Conservation (phyloP, 1,284 basidiomycete species). For the Tausonia pullulans region DNA sequence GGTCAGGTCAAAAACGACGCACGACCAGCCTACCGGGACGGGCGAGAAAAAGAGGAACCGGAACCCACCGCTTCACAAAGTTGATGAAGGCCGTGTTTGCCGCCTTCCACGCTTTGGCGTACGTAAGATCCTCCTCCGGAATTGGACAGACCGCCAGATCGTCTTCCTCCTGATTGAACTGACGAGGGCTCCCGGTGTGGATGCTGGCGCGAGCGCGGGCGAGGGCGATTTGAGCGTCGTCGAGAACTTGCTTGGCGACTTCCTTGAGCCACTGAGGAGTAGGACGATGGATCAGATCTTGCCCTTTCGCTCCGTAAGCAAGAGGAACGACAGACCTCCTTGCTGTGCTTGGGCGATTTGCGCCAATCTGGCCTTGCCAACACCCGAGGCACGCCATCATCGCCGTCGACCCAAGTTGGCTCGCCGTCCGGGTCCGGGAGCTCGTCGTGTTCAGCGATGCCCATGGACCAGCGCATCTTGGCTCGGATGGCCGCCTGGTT, state of each 20-base stretch:
- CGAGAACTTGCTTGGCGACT: slow-evolving; percentile 18
- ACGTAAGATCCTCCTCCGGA: slow-evolving; percentile 20
- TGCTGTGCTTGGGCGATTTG: slow-evolving; percentile 13
- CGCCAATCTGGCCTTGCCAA: slow-evolving; percentile 19
- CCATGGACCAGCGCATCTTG: slow-evolving; percentile 21
- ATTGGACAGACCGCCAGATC: slow-evolving; percentile 1
- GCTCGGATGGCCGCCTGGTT: slow-evolving; percentile 19
- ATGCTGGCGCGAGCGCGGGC: background rate
- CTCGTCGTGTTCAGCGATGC: slow-evolving; percentile 18
- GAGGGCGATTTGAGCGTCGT: slow-evolving; percentile 9
- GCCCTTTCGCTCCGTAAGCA: background rate
- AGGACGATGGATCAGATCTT: background rate
- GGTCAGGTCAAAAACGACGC: background rate
- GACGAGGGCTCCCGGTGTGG: background rate
- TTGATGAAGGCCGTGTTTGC: slow-evolving; percentile 30
- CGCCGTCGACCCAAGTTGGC: background rate
- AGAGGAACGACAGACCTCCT: slow-evolving; percentile 19
- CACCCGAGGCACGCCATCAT: slow-evolving; percentile 12
- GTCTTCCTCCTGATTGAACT: slow-evolving; percentile 8
- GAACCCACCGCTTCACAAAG: slow-evolving; percentile 28
- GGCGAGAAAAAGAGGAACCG: background rate
- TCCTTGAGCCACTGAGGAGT: slow-evolving; percentile 20
- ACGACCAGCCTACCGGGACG: no score
- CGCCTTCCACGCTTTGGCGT: slow-evolving; percentile 20
- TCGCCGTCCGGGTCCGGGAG: slow-evolving; percentile 16